Percentiles rank a stretch among this genome's conserved stretches.
Evolutionary conservation across 352 stramenopile genomes (phyloP).

Genomic region (Phytophthora lateralis): DNA sequence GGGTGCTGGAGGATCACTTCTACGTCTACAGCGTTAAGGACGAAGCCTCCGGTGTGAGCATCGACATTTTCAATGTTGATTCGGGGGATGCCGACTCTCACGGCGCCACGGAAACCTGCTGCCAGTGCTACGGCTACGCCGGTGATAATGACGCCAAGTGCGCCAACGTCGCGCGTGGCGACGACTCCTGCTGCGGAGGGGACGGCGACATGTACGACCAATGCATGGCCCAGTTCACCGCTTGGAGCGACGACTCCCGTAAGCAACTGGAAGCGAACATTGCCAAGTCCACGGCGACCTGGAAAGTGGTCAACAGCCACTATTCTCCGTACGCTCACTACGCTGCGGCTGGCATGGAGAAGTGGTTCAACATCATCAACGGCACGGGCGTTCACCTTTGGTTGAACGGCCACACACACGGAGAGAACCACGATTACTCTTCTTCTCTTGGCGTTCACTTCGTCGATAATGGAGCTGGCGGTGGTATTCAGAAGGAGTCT

Average conservation of each 20-base stretch:
- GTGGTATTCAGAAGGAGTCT: conserved; percentile 76
- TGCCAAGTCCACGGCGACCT: conserved; percentile 57
- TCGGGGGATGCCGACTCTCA: conserved; percentile 58
- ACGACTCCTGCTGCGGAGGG: conserved; percentile 47
- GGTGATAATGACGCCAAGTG: conserved; percentile 47
- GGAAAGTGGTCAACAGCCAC: conserved; percentile 73
- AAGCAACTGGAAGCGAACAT: conserved; percentile 45
- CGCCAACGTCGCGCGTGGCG: conserved; percentile 46
- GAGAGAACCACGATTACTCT: conserved; percentile 68
- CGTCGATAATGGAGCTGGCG: conserved; percentile 72
- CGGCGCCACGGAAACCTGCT: conserved; percentile 53
- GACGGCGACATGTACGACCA: conserved; percentile 50
- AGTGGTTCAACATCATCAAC: conserved; percentile 54
- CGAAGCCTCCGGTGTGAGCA: conserved; percentile 41
- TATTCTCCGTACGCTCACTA: conserved; percentile 64
- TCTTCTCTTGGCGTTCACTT: conserved; percentile 62
- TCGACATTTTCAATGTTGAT: conserved; percentile 70
- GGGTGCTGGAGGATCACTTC: conserved; percentile 58
- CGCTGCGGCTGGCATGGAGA: conserved; percentile 25
- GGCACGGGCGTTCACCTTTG: conserved; percentile 44
- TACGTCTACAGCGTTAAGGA: conserved; percentile 59
- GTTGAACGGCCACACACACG: conserved; percentile 67
- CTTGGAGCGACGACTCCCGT: conserved; percentile 52
- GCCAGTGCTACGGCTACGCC: conserved; percentile 64
- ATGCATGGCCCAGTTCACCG: conserved; percentile 43